phyloP scores from a whole-genome alignment of 2,329 filamentous ascomycete genomes.

The Trichoderma pleuroti region DNA sequence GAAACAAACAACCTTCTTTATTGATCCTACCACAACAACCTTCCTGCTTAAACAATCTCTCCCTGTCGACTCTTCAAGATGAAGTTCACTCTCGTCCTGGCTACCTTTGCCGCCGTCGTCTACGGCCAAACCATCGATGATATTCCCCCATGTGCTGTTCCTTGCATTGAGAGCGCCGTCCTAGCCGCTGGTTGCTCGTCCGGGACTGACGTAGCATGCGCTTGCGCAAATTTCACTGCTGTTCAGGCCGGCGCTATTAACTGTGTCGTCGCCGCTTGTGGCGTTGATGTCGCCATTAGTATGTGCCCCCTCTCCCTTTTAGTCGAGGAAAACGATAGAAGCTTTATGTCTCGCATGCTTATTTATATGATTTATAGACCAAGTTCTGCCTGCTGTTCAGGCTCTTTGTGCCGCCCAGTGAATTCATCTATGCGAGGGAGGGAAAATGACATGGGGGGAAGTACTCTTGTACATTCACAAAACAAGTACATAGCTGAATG shows the following conservation, averaged over 20 bases:
- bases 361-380: background rate
- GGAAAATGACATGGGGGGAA: background rate
- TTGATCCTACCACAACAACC: background rate
- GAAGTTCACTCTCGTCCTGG: slow-evolving; percentile 36
- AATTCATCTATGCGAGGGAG: background rate
- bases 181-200: slow-evolving; percentile 6
- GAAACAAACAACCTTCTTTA: background rate
- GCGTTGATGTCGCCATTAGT: background rate
- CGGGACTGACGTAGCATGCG: background rate
- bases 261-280: background rate
- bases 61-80: slow-evolving; percentile 29
- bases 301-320: background rate
- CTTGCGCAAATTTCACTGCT: background rate
- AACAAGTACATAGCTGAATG: background rate
- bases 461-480: background rate
- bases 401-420: background rate
- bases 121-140: slow-evolving; percentile 33
- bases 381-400: background rate
- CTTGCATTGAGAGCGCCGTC: slow-evolving; percentile 35
- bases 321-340: background rate
- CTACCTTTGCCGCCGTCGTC: slow-evolving; percentile 33
- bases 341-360: background rate
- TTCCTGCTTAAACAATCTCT: background rate
- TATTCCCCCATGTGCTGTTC: slow-evolving; percentile 37
- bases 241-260: background rate